phyloP scores from a whole-genome alignment of 2,329 filamentous ascomycete genomes.

The Metarhizium brunneum region DNA sequence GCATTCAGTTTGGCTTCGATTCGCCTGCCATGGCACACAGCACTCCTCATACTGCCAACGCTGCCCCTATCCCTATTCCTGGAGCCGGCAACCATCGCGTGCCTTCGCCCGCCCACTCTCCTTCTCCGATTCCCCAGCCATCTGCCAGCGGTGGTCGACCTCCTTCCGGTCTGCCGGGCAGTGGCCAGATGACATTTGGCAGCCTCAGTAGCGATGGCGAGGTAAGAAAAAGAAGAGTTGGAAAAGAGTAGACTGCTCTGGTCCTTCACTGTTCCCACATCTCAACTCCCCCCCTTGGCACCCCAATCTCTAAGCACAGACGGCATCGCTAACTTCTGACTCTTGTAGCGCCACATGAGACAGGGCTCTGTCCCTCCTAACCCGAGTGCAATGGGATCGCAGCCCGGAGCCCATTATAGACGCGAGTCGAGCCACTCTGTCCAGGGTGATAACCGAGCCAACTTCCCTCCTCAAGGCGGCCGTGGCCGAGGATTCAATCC shows the following conservation, averaged over 20 bases:
- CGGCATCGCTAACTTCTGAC: slow-evolving; percentile 8
- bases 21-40: slow-evolving; percentile 59
- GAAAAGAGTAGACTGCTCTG: not conserved
- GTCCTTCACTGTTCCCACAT: not conserved
- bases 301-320: not conserved
- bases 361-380: slow-evolving; percentile 54
- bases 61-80: slow-evolving; percentile 55
- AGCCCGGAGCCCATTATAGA: slow-evolving; percentile 65
- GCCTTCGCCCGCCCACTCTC: slow-evolving; percentile 77
- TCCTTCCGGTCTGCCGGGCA: slow-evolving; percentile 62
- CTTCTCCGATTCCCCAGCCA: slow-evolving; percentile 87
- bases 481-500: slow-evolving; percentile 42
- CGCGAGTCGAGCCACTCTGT: slow-evolving; percentile 79
- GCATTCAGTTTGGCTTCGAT: slow-evolving; percentile 77
- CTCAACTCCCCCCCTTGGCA: too few relatives aligned
- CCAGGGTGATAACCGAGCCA: slow-evolving; percentile 47
- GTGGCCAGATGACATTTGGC: slow-evolving; percentile 67
- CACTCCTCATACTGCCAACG: slow-evolving; percentile 48
- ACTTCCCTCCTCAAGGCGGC: slow-evolving; percentile 37
- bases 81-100: slow-evolving; percentile 54
- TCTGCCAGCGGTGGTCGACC: slow-evolving; percentile 77
- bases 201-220: slow-evolving; percentile 73
- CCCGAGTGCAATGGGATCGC: slow-evolving; percentile 50
- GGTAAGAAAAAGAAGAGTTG: slow-evolving; percentile 43
- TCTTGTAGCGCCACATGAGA: slow-evolving; percentile 55